These are phyloP conservation scores for Monosporascus sp. DNA, from an alignment of 2,329 filamentous ascomycete species.

Conservation along the genomic window DNA sequence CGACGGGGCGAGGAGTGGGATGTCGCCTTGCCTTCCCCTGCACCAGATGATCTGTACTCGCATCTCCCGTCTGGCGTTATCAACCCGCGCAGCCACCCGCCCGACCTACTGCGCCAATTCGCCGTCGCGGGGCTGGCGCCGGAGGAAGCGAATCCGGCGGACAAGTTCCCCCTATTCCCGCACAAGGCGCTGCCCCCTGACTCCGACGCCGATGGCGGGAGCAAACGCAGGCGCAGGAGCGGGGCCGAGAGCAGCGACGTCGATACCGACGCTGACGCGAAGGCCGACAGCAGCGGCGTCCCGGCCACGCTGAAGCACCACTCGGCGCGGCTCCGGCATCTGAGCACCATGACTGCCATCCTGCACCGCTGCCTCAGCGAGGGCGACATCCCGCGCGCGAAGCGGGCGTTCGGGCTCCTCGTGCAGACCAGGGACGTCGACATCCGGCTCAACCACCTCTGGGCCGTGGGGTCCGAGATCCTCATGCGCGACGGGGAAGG, in stretches of 20 bases:
- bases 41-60: slow-evolving; percentile 11
- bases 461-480: slow-evolving; percentile 82
- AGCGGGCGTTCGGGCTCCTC: slow-evolving; percentile 69
- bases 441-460: slow-evolving; percentile 62
- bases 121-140: slow-evolving; percentile 46
- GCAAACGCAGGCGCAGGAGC: slow-evolving; percentile 9
- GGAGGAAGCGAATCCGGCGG: slow-evolving; percentile 36
- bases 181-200: slow-evolving; percentile 36
- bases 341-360: slow-evolving; percentile 62
- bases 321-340: slow-evolving; percentile 45
- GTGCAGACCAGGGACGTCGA: slow-evolving; percentile 59
- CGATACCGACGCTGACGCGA: slow-evolving; percentile 5
- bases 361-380: slow-evolving; percentile 67
- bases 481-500: slow-evolving; percentile 55
- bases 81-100: slow-evolving; percentile 52
- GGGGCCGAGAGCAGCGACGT: slow-evolving; percentile 1
- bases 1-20: slow-evolving; percentile 15
- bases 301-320: slow-evolving; percentile 8
- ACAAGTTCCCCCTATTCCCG: slow-evolving; percentile 40
- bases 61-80: slow-evolving; percentile 31
- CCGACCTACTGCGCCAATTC: slow-evolving; percentile 47
- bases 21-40: slow-evolving; percentile 1
- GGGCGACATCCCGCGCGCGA: slow-evolving; percentile 66
- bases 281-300: slow-evolving; percentile 1
- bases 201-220: slow-evolving; percentile 4